These are phyloP conservation scores for Cymbopogon flexuosus DNA, from an alignment of 202 grass and related monocot species.

Conservation along the genomic window DNA sequence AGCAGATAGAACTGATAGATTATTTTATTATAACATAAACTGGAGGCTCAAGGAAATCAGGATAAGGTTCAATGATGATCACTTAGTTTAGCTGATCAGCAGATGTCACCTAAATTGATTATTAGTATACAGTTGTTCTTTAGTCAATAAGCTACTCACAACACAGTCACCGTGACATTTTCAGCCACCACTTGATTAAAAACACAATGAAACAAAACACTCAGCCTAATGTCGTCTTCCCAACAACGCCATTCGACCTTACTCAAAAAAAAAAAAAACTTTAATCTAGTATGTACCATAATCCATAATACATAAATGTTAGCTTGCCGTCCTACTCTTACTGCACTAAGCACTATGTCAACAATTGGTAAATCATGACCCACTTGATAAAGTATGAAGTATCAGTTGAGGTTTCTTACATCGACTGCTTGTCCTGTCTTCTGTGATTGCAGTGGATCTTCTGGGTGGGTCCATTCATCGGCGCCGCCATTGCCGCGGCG, in stretches of 20 bases:
- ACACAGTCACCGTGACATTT: background rate
- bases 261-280: background rate
- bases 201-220: background rate
- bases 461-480: constrained; percentile 84
- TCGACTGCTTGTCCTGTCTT: background rate
- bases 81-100: constrained; percentile 29
- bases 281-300: background rate
- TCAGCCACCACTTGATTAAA: constrained; percentile 8
- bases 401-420: background rate
- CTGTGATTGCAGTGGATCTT: constrained; percentile 81
- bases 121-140: background rate
- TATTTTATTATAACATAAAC: constrained; percentile 1
- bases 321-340: background rate
- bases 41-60: background rate
- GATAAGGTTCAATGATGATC: constrained; percentile 32
- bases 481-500: constrained; percentile 65
- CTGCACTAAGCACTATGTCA: background rate
- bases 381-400: background rate
- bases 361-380: too few species aligned
- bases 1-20: background rate
- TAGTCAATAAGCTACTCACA: background rate
- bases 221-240: background rate
- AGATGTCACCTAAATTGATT: constrained; percentile 25
- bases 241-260: background rate
- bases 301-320: background rate